Conservation (phyloP, 1,284 basidiomycete genomes). For the Ganoderma sinense region DNA sequence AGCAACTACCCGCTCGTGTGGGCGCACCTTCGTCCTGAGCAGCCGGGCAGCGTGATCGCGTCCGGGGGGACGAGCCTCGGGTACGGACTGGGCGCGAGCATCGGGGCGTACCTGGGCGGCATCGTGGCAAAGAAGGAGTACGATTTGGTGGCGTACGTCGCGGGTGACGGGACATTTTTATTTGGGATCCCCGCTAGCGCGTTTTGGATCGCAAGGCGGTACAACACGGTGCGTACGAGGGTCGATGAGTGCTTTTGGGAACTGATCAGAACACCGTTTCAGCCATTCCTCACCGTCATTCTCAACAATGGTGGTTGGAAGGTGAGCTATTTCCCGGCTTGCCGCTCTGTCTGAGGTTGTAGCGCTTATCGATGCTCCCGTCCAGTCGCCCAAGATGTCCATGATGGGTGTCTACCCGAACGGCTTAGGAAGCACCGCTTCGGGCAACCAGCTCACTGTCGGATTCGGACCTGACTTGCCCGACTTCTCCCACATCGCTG, state of each 20-base stretch:
- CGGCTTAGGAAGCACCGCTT: constrained; percentile 56
- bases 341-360: constrained; percentile 1
- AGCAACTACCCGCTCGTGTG: constrained; percentile 63
- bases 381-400: constrained; percentile 64
- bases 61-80: constrained; percentile 71
- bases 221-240: constrained; percentile 59
- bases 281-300: constrained; percentile 70
- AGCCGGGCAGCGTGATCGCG: constrained; percentile 55
- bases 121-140: constrained; percentile 41
- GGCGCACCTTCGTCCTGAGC: constrained; percentile 62
- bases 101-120: constrained; percentile 62
- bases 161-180: constrained; percentile 74
- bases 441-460: constrained; percentile 59
- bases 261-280: not conserved
- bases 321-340: constrained; percentile 45
- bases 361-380: not conserved
- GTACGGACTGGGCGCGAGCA: constrained; percentile 69
- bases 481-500: constrained; percentile 66
- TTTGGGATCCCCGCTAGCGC: constrained; percentile 71
- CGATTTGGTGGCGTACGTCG: constrained; percentile 63
- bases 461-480: constrained; percentile 69
- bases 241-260: no score
- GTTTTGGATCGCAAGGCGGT: constrained; percentile 75
- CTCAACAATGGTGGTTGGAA: constrained; percentile 78
- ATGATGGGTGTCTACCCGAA: constrained; percentile 68